Percentiles rank a stretch among this genome's conserved stretches.
Evolutionary conservation across 306 rosid species (phyloP).

Genomic region (Parietaria judaica): DNA sequence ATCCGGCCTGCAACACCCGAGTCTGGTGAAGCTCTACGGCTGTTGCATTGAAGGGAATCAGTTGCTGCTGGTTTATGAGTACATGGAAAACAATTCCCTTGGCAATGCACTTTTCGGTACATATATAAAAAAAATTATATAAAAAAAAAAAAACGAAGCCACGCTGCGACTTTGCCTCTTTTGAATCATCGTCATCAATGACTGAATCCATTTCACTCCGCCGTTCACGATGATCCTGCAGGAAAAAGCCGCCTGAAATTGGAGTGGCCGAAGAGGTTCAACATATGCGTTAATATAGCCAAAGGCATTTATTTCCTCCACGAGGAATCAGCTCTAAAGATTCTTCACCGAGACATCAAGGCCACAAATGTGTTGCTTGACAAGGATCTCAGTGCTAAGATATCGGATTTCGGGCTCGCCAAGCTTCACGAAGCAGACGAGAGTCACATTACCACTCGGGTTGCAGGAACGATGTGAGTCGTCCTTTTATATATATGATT

Average conservation of each 20-base stretch:
- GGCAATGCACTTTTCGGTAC: slow-evolving; percentile 51
- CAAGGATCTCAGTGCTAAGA: slow-evolving; percentile 39
- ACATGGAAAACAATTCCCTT: slow-evolving; percentile 66
- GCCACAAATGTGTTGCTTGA: no score
- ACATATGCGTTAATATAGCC: slow-evolving; percentile 59
- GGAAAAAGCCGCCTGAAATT: slow-evolving; percentile 18
- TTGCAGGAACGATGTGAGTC: slow-evolving; percentile 48
- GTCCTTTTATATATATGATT: neutral
- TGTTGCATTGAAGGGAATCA: slow-evolving; percentile 57
- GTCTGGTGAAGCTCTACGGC: slow-evolving; percentile 62
- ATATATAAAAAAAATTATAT: no score
- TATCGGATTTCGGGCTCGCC: slow-evolving; percentile 55
- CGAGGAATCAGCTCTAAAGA: slow-evolving; percentile 51
- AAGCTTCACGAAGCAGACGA: slow-evolving; percentile 44
- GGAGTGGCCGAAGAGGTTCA: slow-evolving; percentile 50
- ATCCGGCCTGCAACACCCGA: slow-evolving; percentile 65
- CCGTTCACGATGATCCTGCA: neutral
- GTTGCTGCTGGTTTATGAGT: slow-evolving; percentile 54
- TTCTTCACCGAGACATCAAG: slow-evolving; percentile 70
- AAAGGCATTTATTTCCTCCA: slow-evolving; percentile 55
- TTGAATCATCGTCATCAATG: no score
- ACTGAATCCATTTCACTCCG: no score
- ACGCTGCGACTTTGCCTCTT: no score
- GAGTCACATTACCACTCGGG: slow-evolving; percentile 40
- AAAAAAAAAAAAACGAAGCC: neutral